Percentiles rank a stretch among this genome's conserved stretches.
Conservation (phyloP, 2,329 filamentous ascomycete genomes). For the Rhinocladiella similis region DNA sequence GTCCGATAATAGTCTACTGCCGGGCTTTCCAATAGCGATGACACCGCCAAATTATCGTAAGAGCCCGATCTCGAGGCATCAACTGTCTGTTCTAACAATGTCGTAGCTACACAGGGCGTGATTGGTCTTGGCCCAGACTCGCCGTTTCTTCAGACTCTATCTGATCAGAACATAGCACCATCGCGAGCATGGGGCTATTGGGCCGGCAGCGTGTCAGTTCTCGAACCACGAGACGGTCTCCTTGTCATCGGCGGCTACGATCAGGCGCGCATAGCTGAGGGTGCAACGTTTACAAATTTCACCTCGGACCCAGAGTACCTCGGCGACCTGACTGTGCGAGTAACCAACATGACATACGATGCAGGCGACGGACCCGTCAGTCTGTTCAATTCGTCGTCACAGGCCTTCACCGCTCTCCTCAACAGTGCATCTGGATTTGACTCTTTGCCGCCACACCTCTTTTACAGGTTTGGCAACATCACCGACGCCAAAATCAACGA, state of each 20-base stretch:
- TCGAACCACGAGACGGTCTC: neutral
- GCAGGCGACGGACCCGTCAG: neutral
- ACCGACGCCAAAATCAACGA: neutral
- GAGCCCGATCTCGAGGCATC: neutral
- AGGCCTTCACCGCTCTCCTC: neutral
- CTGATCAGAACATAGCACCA: neutral
- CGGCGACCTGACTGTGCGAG: neutral
- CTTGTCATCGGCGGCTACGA: constrained; percentile 1
- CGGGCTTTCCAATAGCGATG: neutral
- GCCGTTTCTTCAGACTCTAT: neutral
- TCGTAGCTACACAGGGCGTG: neutral
- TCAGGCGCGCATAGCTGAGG: constrained; percentile 9
- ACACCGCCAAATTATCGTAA: neutral
- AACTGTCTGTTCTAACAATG: neutral
- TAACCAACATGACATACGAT: neutral
- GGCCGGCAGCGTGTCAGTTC: neutral
- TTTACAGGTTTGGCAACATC: neutral
- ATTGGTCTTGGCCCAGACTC: neutral
- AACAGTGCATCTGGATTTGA: neutral
- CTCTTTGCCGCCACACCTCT: neutral
- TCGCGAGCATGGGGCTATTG: neutral
- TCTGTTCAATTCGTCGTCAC: neutral
- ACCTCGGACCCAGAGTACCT: neutral
- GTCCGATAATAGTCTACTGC: neutral
- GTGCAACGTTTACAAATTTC: neutral